Base-by-base conservation (phyloP, 768 basidiomycete species). In the Cystobasidium onofrii region DNA sequence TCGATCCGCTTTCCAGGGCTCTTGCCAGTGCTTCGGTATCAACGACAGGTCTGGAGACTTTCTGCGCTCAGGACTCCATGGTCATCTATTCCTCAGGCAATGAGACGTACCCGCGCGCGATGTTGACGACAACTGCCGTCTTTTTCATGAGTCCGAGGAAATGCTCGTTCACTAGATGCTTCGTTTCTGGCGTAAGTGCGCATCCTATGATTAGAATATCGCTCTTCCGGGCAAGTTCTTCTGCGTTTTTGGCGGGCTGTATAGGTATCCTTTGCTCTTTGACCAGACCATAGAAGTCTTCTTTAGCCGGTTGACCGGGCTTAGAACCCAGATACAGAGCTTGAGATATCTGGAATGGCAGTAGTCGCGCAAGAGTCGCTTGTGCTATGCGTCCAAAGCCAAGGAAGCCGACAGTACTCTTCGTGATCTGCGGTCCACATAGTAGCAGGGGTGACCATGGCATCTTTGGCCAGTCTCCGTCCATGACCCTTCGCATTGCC, bases 321-420 rank as follows among this genome's bases (percentile, higher is more conserved):
- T 0, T 87, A 87, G 83, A 80, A 0, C 89, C 84, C 3, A 85
- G 80, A 82, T 92, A 95, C 52, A 94, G 76, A 76, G 87, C 88
- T 76, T 86, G 83, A 0, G 87, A 89, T 78, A 91, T 84, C 29
- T 89, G 92, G 79, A 97, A 97, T 0, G 90, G 87, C 12, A 90
- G 82, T 43, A 97, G 85, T 1, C 95, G 87, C 1, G 85, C 81
- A 50, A 95, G 85, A 0, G 89, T 90, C 25, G 89, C 89, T 78
- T 93, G 91, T 0, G 92, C 87, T 77, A 98, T 98, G 29, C 95
- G 87, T 6, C 73, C 74, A 27, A 98, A 97, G 15, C 96, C 96
- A 36, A 98, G 84, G 83, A 98, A 96, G 0, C 92, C 93, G 1
- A 88, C 86, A 0, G 88, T 94, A 18, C 81, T 80, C 10, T 78